Base-by-base conservation (phyloP, 169 alveolate species). In the Plasmodium knowlesi region DNA sequence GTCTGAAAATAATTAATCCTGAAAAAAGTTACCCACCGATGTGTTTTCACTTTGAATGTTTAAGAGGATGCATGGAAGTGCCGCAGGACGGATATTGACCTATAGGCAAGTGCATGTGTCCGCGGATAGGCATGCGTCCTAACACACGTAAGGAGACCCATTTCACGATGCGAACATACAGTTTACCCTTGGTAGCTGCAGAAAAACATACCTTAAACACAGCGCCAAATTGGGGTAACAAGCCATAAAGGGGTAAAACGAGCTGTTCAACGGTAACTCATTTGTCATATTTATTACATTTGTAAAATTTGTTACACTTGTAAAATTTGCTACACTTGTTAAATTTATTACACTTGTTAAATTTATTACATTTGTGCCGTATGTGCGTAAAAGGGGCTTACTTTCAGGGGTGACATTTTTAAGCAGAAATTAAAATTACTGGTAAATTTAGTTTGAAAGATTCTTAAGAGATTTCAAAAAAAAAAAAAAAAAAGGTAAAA, bases 1-100 rank as follows among this genome's bases (percentile, higher is more conserved):
- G 79, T 67, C 34, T 79, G 82, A 70, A 83, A 81, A 80, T 25
- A 19, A 84, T 79, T 73, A 25, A 88, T 73, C 53, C 25, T 30
- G 53, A 71, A 30, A 71, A 61, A 57, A 43, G 8, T 19, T 54
- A n/a, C 43, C 19, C 71, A 67, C 10, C n/a, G 16, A 0, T 39
- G 79, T 39, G 50, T 22, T 84, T 28, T 25, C 5, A 32, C 32
- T 43, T 14, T 50, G 72, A n/a, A n/a, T 25, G 19, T 28, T 41
- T 30, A n/a, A 1, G 28, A 32, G 39, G 34, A 12, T 28, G 19
- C 46, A 10, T 16, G 71, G 53, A 78, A n/a, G 37, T 30, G 30
- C 54, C 84, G 8, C 32, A n/a, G 54, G 16, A 9, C 12, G 46
- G 46, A 32, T 16, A 16, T 14, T 6, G n/a, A 14, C 28, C 39